phyloP scores from a whole-genome alignment of 2,329 filamentous ascomycete species.

The Xylaria multiplex region DNA sequence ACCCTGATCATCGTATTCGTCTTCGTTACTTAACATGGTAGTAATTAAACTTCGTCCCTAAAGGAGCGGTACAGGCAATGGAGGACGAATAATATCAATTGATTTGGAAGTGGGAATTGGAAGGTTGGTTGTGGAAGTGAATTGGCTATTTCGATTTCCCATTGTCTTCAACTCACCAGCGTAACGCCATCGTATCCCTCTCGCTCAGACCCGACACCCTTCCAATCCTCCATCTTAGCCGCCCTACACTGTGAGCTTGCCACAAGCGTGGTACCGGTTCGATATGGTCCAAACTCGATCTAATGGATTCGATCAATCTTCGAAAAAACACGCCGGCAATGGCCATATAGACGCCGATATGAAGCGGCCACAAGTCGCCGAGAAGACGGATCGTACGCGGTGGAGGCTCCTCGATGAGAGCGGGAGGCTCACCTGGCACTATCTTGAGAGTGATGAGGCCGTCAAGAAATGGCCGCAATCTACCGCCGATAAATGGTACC shows the following conservation, averaged over 20 bases:
- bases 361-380: conserved; percentile 60
- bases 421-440: conserved; percentile 94
- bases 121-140: not conserved
- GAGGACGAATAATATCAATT: not conserved
- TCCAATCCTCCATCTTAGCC: not conserved
- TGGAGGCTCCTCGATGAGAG: conserved; percentile 88
- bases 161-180: conserved; percentile 1
- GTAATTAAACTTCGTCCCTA: not conserved
- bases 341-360: conserved; percentile 48
- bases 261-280: not conserved
- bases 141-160: conserved; percentile 1
- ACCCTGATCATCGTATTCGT: conserved; percentile 32
- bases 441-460: conserved; percentile 78
- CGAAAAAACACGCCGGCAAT: conserved; percentile 58
- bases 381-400: conserved; percentile 79
- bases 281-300: conserved; percentile 37
- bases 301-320: not conserved
- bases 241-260: not conserved
- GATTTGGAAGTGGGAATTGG: conserved; percentile 8
- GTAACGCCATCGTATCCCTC: not conserved
- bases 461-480: conserved; percentile 84
- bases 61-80: not conserved
- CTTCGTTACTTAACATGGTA: conserved; percentile 25
- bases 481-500: conserved; percentile 86
- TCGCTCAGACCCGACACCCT: not conserved